These are phyloP conservation scores for Chenopodium suecicum DNA, from an alignment of 148 eudicot species.

Conservation along the genomic window DNA sequence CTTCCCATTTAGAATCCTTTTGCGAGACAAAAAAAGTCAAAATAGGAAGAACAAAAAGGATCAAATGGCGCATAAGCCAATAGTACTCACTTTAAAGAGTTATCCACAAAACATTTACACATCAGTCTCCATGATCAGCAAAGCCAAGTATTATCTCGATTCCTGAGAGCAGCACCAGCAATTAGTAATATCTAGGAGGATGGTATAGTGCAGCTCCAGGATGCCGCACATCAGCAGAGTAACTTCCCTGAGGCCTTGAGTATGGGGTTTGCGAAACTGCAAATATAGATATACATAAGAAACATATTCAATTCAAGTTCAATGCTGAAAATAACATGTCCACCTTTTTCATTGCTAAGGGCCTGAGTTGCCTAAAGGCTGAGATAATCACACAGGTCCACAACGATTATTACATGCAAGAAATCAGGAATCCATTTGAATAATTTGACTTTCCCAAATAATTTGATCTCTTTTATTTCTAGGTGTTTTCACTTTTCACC, in stretches of 20 bases:
- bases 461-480: background rate
- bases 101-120: background rate
- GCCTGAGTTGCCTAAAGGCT: background rate
- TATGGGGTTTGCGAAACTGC: background rate
- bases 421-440: too few species aligned
- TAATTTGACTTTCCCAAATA: too few species aligned
- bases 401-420: background rate
- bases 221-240: background rate
- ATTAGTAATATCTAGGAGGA: constrained; percentile 20
- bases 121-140: background rate
- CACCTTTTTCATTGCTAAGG: background rate
- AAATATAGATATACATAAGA: background rate
- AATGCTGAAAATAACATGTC: background rate
- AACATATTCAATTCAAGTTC: background rate
- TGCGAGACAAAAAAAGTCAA: too few species aligned
- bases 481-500: background rate
- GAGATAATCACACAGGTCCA: background rate
- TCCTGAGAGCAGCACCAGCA: background rate
- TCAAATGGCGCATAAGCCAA: too few species aligned
- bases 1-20: too few species aligned
- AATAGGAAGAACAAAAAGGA: too few species aligned
- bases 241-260: constrained; percentile 2
- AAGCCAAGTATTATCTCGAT: background rate
- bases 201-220: background rate
- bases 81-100: background rate